phyloP scores from a whole-genome alignment of 2,329 filamentous ascomycete species.

The Rutstroemia sp. region DNA sequence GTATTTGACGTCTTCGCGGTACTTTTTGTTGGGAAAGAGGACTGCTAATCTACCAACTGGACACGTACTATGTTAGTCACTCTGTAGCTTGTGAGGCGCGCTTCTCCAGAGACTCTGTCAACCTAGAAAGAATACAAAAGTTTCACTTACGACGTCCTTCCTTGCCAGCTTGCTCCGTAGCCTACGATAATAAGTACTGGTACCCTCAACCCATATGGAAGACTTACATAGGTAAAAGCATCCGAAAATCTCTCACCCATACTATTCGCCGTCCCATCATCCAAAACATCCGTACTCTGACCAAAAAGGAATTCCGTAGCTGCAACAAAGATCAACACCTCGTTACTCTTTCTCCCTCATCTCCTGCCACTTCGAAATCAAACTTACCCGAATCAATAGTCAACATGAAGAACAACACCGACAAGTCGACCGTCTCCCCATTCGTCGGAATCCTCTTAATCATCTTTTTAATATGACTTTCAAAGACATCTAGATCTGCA shows the following conservation, averaged over 20 bases:
- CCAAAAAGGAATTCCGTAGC: conserved; percentile 64
- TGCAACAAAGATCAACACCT: not conserved
- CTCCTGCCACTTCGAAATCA: not conserved
- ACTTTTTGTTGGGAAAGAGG: conserved; percentile 22
- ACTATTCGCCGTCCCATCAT: conserved; percentile 7
- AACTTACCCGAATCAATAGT: conserved; percentile 48
- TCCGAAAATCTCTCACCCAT: conserved; percentile 28
- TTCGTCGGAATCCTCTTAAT: conserved; percentile 49
- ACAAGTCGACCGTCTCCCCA: conserved; percentile 50
- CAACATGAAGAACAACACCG: conserved; percentile 56
- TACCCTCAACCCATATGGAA: not conserved
- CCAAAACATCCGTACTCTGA: conserved; percentile 41
- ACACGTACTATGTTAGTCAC: not conserved
- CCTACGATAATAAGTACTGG: not conserved
- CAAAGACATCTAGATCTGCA: conserved; percentile 47
- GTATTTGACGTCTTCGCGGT: conserved; percentile 19
- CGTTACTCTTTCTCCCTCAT: not conserved
- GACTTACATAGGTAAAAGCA: conserved; percentile 29
- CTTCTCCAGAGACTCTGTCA: not conserved
- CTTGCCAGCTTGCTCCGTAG: conserved; percentile 22
- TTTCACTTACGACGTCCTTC: conserved; percentile 14
- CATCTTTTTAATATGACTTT: conserved; percentile 50
- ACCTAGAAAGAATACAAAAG: not conserved
- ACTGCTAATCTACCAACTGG: conserved; percentile 20
- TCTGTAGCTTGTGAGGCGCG: not conserved